Percentiles rank a stretch among this genome's conserved stretches.
phyloP scores from a whole-genome alignment of 441 rosid species.

The Capsella rubella region DNA sequence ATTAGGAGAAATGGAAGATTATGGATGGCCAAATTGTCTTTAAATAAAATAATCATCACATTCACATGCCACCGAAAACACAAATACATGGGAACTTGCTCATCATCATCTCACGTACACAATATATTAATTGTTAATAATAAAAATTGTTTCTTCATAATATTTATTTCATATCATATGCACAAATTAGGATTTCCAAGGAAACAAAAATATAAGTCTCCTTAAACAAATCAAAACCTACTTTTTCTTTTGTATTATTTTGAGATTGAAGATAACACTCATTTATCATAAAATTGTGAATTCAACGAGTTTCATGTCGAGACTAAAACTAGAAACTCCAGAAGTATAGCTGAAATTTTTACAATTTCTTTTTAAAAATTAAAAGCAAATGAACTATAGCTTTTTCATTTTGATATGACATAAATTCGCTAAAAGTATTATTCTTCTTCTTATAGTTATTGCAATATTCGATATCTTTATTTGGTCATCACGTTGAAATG shows the following conservation, averaged over 20 bases:
- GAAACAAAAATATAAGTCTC: background rate
- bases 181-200: background rate
- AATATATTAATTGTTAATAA: background rate
- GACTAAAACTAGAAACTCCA: background rate
- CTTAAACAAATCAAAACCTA: background rate
- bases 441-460: background rate
- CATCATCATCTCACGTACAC: conserved; percentile 33
- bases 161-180: background rate
- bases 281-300: background rate
- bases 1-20: conserved; percentile 33
- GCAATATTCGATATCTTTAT: background rate
- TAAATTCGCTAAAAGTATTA: background rate
- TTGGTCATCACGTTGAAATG: background rate
- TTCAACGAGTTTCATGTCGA: background rate
- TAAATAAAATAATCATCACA: conserved; percentile 17
- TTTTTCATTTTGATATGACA: background rate
- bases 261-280: background rate
- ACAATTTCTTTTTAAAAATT: background rate
- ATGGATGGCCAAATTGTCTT: conserved; percentile 1
- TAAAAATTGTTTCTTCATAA: background rate
- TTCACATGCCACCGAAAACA: conserved; percentile 41
- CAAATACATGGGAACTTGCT: conserved; percentile 39
- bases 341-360: too few relatives aligned
- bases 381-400: background rate
- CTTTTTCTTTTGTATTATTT: background rate